Evolutionary conservation across 176 grass and related monocot species (phyloP), one percentile per base, ranked within the genome.

Genomic region (Musa acuminata): DNA sequence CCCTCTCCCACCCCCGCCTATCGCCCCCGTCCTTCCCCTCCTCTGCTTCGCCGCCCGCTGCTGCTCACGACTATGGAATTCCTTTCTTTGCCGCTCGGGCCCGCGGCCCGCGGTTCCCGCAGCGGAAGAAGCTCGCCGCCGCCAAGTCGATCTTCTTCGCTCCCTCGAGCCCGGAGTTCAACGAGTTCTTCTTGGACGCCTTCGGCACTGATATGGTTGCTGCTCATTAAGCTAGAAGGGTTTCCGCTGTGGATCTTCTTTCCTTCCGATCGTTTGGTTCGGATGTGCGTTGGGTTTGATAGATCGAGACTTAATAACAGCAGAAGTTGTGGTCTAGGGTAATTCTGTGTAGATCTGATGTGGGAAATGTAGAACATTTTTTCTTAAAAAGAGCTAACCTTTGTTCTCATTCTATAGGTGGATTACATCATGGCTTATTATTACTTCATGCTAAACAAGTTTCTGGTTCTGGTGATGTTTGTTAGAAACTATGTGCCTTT

Each of bases 111-210:
- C 62, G 60, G 49, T 91, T 84, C 59, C 86, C 87, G 14, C 79
- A 86, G 24, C 88, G 90, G 48, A 99, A 94, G 90, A 99, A 86
- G 82, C 88, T 99, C 20, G 78, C 83, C 8, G 88, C 95, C 1
- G 79, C 82, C 10, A 72, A 79, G 13, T 72, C 60, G 58, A 79
- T 89, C 8, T 80, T 82, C 20, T 91, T 94, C 55, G 85, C 79
- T 16, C 86, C 90, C 2, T 70, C 87, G 11, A 76, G 74, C 62
- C 69, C 70, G 3, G 48, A 78, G 43, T 59, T 82, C 55, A 53
- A 76, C 52, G 90, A 84, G 17, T 69, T 51, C 35, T 63, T 55
- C 0, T 79, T 51, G 73, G 76, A 22, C 62, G 79, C 53, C 1
- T 83, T 11, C 51, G 73, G 57, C 35, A 60, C 80, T 26, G 87